Evolutionary conservation across 2,329 filamentous ascomycete species (phyloP).

Genomic region (Neopestalotiopsis sp.): DNA sequence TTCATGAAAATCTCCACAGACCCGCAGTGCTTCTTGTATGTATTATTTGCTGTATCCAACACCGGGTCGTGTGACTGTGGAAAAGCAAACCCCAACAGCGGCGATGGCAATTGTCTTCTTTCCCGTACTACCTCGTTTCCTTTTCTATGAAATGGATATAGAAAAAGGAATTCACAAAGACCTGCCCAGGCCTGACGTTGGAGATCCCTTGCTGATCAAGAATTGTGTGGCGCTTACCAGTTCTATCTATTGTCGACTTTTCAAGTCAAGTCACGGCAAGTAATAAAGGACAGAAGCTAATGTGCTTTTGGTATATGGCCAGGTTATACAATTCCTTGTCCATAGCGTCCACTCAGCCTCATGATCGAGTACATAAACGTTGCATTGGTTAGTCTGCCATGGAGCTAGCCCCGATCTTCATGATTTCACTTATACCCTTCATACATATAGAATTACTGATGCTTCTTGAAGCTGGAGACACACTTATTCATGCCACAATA

Average conservation of each 20-base stretch:
- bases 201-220: neutral
- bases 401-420: slow-evolving; percentile 1
- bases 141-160: neutral
- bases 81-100: neutral
- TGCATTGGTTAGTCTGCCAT: neutral
- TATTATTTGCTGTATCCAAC: neutral
- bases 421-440: neutral
- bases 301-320: neutral
- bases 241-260: neutral
- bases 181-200: neutral
- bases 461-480: neutral
- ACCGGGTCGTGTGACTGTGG: neutral
- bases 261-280: neutral
- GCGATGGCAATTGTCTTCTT: neutral
- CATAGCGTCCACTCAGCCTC: slow-evolving; percentile 7
- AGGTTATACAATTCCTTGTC: neutral
- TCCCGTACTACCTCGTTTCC: neutral
- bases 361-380: neutral
- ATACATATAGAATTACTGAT: neutral
- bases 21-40: neutral
- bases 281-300: slow-evolving; percentile 5
- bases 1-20: neutral
- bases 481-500: neutral
- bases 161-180: neutral
- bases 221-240: neutral